Evolutionary conservation across 495 filamentous ascomycete genomes (phyloP).

Genomic region (Saxophila tyrrhenica): DNA sequence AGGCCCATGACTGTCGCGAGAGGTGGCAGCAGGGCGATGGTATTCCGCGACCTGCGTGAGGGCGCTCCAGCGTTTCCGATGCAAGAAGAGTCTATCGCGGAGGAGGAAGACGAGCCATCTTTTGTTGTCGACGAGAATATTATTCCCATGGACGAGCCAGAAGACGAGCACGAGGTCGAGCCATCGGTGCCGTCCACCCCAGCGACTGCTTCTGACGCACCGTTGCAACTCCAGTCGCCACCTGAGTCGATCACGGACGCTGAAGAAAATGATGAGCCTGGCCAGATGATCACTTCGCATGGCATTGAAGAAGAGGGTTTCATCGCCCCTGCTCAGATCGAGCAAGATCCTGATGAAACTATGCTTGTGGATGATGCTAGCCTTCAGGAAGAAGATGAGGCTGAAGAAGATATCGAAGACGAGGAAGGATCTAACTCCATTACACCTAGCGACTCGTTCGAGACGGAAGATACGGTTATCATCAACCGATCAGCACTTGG

Average conservation of each 20-base stretch:
- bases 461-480: conserved; percentile 12
- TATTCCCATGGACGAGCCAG: not conserved
- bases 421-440: not conserved
- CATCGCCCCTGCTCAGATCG: not conserved
- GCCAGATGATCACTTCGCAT: not conserved
- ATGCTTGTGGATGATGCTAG: conserved; percentile 4
- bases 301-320: not conserved
- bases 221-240: not conserved
- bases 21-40: not conserved
- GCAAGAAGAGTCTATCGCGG: not conserved
- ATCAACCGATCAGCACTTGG: not conserved
- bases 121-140: conserved; percentile 1
- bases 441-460: not conserved
- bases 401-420: not conserved
- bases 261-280: not conserved
- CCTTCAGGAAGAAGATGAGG: not conserved
- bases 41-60: not conserved
- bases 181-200: not conserved
- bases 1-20: conserved; percentile 5
- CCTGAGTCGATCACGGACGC: not conserved
- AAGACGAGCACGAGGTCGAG: not conserved
- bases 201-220: not conserved
- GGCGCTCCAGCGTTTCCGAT: not conserved
- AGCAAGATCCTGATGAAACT: conserved; percentile 13
- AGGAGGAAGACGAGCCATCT: not conserved